Evolutionary conservation across 2,329 filamentous ascomycete genomes (phyloP).

Genomic region (Penicillium sp.): DNA sequence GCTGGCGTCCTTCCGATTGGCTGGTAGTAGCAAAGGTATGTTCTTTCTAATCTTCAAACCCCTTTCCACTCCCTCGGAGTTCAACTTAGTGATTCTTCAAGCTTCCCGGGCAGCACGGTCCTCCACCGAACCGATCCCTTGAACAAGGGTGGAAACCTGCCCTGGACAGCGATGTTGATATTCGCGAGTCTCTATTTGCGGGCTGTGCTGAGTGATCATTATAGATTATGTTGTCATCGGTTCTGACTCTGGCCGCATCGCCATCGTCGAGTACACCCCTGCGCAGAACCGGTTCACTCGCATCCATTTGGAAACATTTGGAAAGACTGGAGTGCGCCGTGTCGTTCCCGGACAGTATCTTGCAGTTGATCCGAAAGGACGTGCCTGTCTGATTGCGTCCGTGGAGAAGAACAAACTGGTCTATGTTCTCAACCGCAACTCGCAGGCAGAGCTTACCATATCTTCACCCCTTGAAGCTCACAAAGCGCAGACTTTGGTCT

Average conservation of each 20-base stretch:
- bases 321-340: slow-evolving; percentile 90
- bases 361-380: slow-evolving; percentile 90
- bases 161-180: slow-evolving; percentile 36
- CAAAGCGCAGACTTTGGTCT: slow-evolving; percentile 86
- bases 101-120: slow-evolving; percentile 58
- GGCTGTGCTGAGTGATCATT: slow-evolving; percentile 45
- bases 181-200: slow-evolving; percentile 26
- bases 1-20: slow-evolving; percentile 84
- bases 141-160: slow-evolving; percentile 32
- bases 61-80: slow-evolving; percentile 32
- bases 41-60: slow-evolving; percentile 15
- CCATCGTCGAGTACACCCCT: slow-evolving; percentile 88
- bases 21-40: slow-evolving; percentile 95
- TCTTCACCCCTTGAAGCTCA: slow-evolving; percentile 97
- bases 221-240: slow-evolving; percentile 94
- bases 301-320: slow-evolving; percentile 94
- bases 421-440: slow-evolving; percentile 94
- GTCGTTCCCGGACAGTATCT: slow-evolving; percentile 96
- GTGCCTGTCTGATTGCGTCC: slow-evolving; percentile 90
- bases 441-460: slow-evolving; percentile 91
- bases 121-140: slow-evolving; percentile 32
- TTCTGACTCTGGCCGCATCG: slow-evolving; percentile 92
- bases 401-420: slow-evolving; percentile 99
- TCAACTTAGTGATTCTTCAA: slow-evolving; percentile 72
- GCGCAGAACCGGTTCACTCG: slow-evolving; percentile 84